Evolutionary conservation across 2,329 filamentous ascomycete genomes (phyloP).

Genomic region (Sarocladium brachiariae): DNA sequence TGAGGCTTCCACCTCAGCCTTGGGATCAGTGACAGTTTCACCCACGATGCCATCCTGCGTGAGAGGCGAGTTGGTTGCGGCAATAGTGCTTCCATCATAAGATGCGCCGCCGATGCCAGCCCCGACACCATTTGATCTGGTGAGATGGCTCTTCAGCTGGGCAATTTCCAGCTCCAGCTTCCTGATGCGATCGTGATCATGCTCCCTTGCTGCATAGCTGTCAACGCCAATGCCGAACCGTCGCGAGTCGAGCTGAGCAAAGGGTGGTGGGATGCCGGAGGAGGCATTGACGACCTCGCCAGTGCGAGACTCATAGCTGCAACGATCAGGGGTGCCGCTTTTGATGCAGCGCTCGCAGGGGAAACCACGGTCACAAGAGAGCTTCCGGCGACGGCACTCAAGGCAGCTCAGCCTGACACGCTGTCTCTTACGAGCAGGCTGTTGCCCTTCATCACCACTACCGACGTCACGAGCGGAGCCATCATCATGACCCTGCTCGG

Average conservation of each 20-base stretch:
- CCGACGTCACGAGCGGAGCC: not conserved
- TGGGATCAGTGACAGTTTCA: slow-evolving; percentile 22
- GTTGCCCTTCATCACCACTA: not conserved
- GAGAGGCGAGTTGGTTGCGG: slow-evolving; percentile 34
- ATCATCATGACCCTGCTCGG: slow-evolving; percentile 7
- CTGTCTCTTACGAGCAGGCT: slow-evolving; percentile 48
- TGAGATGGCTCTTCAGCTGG: slow-evolving; percentile 46
- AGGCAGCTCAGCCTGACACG: slow-evolving; percentile 53
- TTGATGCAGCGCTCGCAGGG: slow-evolving; percentile 57
- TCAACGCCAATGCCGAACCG: slow-evolving; percentile 27
- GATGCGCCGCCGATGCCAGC: slow-evolving; percentile 27
- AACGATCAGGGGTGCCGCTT: slow-evolving; percentile 52
- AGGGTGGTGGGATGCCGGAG: slow-evolving; percentile 36
- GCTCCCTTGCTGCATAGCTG: slow-evolving; percentile 28
- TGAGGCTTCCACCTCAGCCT: slow-evolving; percentile 31
- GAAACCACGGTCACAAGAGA: slow-evolving; percentile 55
- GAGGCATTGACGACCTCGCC: slow-evolving; percentile 42
- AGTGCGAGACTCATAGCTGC: slow-evolving; percentile 52
- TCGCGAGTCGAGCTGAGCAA: slow-evolving; percentile 34
- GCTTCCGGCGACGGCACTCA: slow-evolving; percentile 53
- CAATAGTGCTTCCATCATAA: slow-evolving; percentile 46
- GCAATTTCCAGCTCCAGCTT: slow-evolving; percentile 52
- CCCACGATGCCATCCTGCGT: slow-evolving; percentile 27
- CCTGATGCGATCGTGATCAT: slow-evolving; percentile 51
- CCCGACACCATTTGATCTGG: slow-evolving; percentile 27